Conservation (phyloP, 148 eudicot species). For the Chenopodium album region DNA sequence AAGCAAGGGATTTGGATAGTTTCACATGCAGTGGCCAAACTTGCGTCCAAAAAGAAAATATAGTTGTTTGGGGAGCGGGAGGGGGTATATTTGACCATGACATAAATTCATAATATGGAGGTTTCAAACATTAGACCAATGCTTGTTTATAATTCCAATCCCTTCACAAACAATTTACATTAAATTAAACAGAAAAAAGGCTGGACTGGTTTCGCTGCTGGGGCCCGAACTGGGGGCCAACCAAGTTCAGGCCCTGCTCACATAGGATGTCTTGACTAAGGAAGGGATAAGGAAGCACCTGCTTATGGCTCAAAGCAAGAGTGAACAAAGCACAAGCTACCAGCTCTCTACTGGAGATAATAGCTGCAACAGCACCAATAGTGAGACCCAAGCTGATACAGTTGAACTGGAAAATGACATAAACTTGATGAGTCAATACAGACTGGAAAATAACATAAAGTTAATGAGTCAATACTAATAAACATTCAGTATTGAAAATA, state of each 20-base stretch:
- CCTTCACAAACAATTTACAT: too few species aligned
- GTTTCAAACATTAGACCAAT: too few species aligned
- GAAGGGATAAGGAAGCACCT: conserved; percentile 45
- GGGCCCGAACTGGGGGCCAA: too few species aligned
- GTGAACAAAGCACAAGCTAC: conserved; percentile 68
- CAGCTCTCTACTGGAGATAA: conserved; percentile 66
- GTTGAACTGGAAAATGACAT: conserved; percentile 56
- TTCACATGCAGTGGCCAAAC: not conserved
- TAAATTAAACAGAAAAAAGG: too few species aligned
- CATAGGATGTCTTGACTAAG: not conserved
- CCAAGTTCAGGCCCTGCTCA: not conserved
- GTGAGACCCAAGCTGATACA: conserved; percentile 95
- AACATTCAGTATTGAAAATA: not conserved
- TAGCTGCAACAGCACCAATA: conserved; percentile 76
- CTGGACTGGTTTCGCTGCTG: not conserved
- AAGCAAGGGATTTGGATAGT: not conserved
- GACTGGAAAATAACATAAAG: conserved; percentile 42
- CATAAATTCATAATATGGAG: too few species aligned
- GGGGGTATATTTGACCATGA: not conserved
- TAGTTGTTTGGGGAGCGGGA: not conserved
- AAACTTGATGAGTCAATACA: not conserved
- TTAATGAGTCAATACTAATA: not conserved
- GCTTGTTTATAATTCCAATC: too few species aligned
- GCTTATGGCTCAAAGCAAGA: conserved; percentile 88
- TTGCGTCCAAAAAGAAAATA: not conserved